Evolutionary conservation across 805 yeast genomes (phyloP), one percentile per base, ranked within the genome.

Genomic region (Pichia nakasei): DNA sequence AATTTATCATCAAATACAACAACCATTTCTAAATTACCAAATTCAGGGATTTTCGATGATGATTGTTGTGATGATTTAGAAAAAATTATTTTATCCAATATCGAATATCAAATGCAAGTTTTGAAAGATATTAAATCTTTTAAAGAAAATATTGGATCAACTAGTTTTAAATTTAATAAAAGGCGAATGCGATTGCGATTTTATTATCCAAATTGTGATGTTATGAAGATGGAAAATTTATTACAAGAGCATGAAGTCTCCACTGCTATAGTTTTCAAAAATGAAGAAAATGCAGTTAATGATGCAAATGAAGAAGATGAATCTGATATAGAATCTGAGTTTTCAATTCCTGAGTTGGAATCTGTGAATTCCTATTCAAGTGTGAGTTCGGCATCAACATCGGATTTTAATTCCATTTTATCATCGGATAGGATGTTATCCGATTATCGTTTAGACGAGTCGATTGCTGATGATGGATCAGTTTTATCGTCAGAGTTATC

Each of bases 151-250:
- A 59, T 59, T 38, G 64, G 61, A 12, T 51, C 58, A 4, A 82
- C 43, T 67, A 77, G 38, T 61, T 74, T 43, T 68, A 67, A 38
- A 54, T 62, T 33, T 57, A 63, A 12, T 63, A 68, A 26, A 60
- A 59, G 42, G 56, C 63, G 31, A 9, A 60, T 42, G 55, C 63
- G 26, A 12, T 50, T 59, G 39, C 57, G 61, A 49, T 41, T 65
- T 81, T 50, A 75, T 81, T 85, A 86, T 64, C 87, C 91, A 29
- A 84, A 82, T 57, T 71, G 82, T 47, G 86, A 82, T 47, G 61
- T 70, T 7, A 65, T 59, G 6, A 77, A 77, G 51, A 74, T 84
- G 52, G 82, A 80, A 52, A 48, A 50, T 19, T 60, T 84, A 47
- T 61, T 83, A 47, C 56, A 68, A 34, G 93, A 83, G 37, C 67